Percentiles rank a stretch among this genome's conserved stretches.
Evolutionary conservation across 1,284 basidiomycete genomes (phyloP).

Genomic region (Ustilago trichophora): DNA sequence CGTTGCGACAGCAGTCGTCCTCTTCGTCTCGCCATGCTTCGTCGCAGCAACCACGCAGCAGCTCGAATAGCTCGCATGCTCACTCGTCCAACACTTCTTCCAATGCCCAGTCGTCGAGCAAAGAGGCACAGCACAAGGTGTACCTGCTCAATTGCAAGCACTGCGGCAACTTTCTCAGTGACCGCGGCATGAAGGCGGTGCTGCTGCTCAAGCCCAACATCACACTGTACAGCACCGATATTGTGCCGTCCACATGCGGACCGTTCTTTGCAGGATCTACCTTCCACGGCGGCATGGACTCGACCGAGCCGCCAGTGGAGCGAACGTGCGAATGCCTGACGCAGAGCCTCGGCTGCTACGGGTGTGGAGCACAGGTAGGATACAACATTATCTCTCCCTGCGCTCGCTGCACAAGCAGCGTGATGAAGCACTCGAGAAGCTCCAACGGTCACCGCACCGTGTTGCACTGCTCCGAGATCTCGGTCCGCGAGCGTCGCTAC

Average conservation of each 20-base stretch:
- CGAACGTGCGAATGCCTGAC: conserved; percentile 77
- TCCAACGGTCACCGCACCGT: conserved; percentile 85
- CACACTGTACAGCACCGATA: conserved; percentile 83
- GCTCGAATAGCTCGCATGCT: conserved; percentile 5
- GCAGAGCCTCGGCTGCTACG: conserved; percentile 81
- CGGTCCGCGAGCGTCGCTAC: conserved; percentile 77
- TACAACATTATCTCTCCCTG: conserved; percentile 61
- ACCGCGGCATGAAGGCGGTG: conserved; percentile 87
- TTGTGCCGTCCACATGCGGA: conserved; percentile 78
- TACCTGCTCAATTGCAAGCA: conserved; percentile 81
- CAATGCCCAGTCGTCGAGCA: conserved; percentile 12
- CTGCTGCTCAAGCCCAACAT: conserved; percentile 82
- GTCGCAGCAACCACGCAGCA: conserved; percentile 10
- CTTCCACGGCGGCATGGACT: conserved; percentile 62
- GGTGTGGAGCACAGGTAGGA: conserved; percentile 75
- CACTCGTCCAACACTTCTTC: conserved; percentile 7
- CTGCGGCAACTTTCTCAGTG: conserved; percentile 79
- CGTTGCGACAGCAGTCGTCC: conserved; percentile 4
- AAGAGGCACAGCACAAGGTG: conserved; percentile 71
- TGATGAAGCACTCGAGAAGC: conserved; percentile 69
- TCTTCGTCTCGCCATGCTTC: conserved; percentile 1
- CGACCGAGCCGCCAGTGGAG: conserved; percentile 68
- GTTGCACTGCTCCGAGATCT: conserved; percentile 81
- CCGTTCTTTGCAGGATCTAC: conserved; percentile 58
- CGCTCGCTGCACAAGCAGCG: conserved; percentile 64